Conservation (phyloP, 1,284 basidiomycete genomes). For the Coniophora puteana region DNA sequence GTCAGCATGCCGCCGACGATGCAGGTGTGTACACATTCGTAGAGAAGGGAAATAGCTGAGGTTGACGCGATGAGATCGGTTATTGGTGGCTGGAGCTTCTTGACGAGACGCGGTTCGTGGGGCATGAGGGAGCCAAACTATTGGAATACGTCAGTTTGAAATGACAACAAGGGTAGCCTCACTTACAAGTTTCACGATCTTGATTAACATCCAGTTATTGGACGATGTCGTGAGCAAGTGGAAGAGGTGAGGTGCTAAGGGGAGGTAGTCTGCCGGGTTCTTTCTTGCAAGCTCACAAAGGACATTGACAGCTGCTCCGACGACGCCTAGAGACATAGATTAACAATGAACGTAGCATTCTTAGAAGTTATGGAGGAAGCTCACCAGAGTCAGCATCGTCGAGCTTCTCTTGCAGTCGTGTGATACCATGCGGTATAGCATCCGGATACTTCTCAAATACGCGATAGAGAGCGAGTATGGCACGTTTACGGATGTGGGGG, state of each 20-base stretch:
- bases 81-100: conserved; percentile 91
- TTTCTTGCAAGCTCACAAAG: conserved; percentile 88
- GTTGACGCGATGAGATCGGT: conserved; percentile 95
- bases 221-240: conserved; percentile 91
- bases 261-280: conserved; percentile 76
- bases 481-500: conserved; percentile 85
- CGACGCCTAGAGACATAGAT: conserved; percentile 59
- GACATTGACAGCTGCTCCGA: conserved; percentile 91
- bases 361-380: conserved; percentile 14
- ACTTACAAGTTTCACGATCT: conserved; percentile 91
- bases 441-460: conserved; percentile 80
- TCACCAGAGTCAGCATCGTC: conserved; percentile 81
- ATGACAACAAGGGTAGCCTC: not conserved
- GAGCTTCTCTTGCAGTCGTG: conserved; percentile 78
- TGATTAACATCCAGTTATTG: conserved; percentile 99
- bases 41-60: conserved; percentile 91
- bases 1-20: conserved; percentile 97
- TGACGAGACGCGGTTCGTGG: conserved; percentile 89
- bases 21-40: conserved; percentile 98
- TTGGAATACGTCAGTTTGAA: conserved; percentile 10
- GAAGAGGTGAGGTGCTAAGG: conserved; percentile 90
- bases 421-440: conserved; percentile 60
- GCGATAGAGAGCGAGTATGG: conserved; percentile 80
- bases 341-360: conserved; percentile 1
- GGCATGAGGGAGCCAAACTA: conserved; percentile 92